Conservation (phyloP, 129 eudicot genomes). For the Mikania micrantha region DNA sequence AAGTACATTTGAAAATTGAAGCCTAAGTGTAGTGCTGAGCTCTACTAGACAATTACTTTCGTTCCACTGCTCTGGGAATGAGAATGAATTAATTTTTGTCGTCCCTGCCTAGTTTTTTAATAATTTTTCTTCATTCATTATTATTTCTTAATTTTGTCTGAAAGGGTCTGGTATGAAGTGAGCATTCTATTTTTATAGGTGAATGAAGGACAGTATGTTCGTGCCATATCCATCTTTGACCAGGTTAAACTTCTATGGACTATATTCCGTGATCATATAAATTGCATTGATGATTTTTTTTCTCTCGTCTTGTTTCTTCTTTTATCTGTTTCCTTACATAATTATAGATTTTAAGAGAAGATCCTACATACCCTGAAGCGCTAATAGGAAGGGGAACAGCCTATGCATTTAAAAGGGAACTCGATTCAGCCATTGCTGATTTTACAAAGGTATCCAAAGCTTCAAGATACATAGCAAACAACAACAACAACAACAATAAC, state of each 20-base stretch:
- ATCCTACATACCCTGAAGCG: conserved; percentile 96
- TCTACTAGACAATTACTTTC: neutral
- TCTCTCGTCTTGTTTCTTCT: neutral
- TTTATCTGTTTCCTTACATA: neutral
- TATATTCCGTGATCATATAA: neutral
- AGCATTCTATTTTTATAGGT: conserved; percentile 47
- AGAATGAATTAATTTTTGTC: neutral
- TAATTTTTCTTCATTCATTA: neutral
- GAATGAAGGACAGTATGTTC: conserved; percentile 89
- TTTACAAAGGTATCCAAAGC: conserved; percentile 67
- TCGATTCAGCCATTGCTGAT: conserved; percentile 91
- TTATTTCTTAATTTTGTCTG: neutral
- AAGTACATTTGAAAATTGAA: conserved; percentile 3
- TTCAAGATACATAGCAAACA: conserved; percentile 9
- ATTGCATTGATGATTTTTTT: conserved; percentile 6
- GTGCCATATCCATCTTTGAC: conserved; percentile 88
- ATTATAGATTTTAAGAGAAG: conserved; percentile 77
- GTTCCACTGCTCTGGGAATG: neutral
- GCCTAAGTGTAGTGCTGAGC: conserved; percentile 8
- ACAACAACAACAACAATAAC: too few relatives aligned
- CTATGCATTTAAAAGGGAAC: conserved; percentile 93
- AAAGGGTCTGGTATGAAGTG: conserved; percentile 10
- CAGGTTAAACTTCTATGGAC: conserved; percentile 75
- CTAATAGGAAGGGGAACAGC: conserved; percentile 98
- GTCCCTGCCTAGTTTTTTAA: conserved; percentile 1